Evolutionary conservation across 495 filamentous ascomycete genomes (phyloP).

Genomic region (Neurospora hispaniola): DNA sequence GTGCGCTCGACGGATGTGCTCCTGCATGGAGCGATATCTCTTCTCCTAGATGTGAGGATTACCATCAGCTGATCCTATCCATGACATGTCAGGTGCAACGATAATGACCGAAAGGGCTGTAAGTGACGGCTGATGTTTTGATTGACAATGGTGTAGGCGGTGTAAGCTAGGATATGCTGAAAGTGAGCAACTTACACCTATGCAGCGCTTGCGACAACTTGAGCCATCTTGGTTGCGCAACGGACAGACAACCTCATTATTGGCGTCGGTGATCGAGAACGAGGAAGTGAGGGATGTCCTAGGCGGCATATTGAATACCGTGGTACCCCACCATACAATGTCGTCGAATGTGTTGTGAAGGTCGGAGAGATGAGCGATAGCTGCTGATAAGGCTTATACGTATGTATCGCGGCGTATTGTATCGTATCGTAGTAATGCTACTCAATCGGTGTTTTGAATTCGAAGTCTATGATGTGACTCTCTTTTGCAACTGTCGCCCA

Average conservation of each 20-base stretch:
- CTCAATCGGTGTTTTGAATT: conserved; percentile 25
- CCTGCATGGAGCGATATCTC: conserved; percentile 97
- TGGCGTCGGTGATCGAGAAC: conserved; percentile 83
- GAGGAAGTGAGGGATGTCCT: conserved; percentile 78
- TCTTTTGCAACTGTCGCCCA: not conserved
- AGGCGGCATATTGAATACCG: conserved; percentile 65
- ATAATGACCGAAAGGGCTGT: not conserved
- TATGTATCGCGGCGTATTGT: not conserved
- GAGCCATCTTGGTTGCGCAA: conserved; percentile 93
- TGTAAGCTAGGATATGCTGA: conserved; percentile 11
- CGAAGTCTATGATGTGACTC: not conserved
- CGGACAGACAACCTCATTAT: conserved; percentile 94
- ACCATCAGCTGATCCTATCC: conserved; percentile 5
- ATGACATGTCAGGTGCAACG: not conserved
- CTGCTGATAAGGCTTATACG: conserved; percentile 23
- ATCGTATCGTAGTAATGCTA: conserved; percentile 1
- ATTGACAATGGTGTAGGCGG: not conserved
- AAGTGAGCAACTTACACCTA: conserved; percentile 67
- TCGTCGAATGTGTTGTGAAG: conserved; percentile 4
- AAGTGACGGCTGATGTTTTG: not conserved
- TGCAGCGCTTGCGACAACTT: conserved; percentile 93
- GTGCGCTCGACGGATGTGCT: conserved; percentile 96
- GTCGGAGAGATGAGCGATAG: conserved; percentile 23
- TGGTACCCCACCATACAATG: conserved; percentile 44
- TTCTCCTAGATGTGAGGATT: conserved; percentile 58